Evolutionary conservation across 2,329 filamentous ascomycete genomes (phyloP).

Genomic region (Colletotrichum sp.): DNA sequence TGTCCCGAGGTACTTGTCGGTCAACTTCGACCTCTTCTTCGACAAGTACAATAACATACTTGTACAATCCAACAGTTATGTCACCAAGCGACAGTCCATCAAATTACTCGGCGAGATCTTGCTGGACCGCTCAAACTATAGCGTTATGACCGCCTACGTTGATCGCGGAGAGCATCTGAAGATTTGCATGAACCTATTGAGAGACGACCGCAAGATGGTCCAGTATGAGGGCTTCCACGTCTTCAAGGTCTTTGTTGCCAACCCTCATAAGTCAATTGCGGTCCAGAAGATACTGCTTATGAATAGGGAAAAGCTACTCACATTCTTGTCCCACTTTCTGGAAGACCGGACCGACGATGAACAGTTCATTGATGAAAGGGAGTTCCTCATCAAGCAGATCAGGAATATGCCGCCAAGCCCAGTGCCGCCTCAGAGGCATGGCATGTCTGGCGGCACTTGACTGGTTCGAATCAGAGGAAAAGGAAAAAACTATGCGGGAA

Average conservation of each 20-base stretch:
- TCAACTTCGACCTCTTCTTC: constrained; percentile 95
- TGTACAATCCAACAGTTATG: constrained; percentile 92
- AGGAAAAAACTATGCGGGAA: neutral
- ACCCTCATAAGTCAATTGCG: constrained; percentile 95
- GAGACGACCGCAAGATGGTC: constrained; percentile 97
- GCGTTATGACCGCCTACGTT: constrained; percentile 97
- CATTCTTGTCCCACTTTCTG: constrained; percentile 88
- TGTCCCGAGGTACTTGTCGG: constrained; percentile 83
- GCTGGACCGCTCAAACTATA: constrained; percentile 94
- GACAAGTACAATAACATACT: constrained; percentile 85
- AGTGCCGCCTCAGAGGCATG: constrained; percentile 53
- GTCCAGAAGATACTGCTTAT: constrained; percentile 96
- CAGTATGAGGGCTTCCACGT: constrained; percentile 99
- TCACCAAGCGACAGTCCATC: constrained; percentile 97
- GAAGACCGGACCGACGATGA: constrained; percentile 97
- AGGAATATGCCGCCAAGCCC: constrained; percentile 67
- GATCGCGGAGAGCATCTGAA: constrained; percentile 95
- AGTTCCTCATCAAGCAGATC: constrained; percentile 96
- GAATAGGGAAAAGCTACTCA: constrained; percentile 89
- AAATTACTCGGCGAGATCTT: constrained; percentile 95
- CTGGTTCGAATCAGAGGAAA: neutral
- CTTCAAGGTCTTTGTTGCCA: constrained; percentile 99
- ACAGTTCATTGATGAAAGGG: constrained; percentile 97
- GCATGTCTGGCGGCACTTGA: constrained; percentile 2
- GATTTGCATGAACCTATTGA: constrained; percentile 95